Evolutionary conservation across 768 basidiomycete genomes (phyloP).

Genomic region (Amanita pseudoporphyria): DNA sequence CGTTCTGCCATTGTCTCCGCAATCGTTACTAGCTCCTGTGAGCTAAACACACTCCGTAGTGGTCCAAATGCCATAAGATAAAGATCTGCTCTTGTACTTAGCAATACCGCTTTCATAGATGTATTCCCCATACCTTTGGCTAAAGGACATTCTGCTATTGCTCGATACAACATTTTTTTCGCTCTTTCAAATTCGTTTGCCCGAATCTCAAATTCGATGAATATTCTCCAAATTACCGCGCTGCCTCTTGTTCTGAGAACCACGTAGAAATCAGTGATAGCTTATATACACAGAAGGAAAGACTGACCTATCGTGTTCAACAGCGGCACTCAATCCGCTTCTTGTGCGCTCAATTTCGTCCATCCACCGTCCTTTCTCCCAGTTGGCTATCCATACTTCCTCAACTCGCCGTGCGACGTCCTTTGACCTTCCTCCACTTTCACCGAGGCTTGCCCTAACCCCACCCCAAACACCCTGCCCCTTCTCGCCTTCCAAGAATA

Average conservation of each 20-base stretch:
- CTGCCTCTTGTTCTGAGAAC: slow-evolving; percentile 52
- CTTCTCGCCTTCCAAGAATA: slow-evolving; percentile 70
- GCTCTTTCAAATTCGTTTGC: slow-evolving; percentile 47
- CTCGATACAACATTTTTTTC: slow-evolving; percentile 66
- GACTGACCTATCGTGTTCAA: slow-evolving; percentile 55
- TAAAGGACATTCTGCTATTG: slow-evolving; percentile 65
- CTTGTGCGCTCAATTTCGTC: slow-evolving; percentile 64
- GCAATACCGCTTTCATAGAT: slow-evolving; percentile 1
- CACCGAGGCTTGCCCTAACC: slow-evolving; percentile 47
- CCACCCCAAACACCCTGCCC: slow-evolving; percentile 75
- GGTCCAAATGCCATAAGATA: slow-evolving; percentile 73
- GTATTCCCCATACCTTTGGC: slow-evolving; percentile 49
- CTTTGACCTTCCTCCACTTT: slow-evolving; percentile 38
- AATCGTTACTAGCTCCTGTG: slow-evolving; percentile 47
- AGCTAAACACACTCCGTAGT: slow-evolving; percentile 51
- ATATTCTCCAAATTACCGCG: slow-evolving; percentile 61
- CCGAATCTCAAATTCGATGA: slow-evolving; percentile 69
- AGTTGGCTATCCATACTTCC: slow-evolving; percentile 75
- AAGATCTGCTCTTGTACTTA: slow-evolving; percentile 34
- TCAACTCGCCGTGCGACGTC: slow-evolving; percentile 46
- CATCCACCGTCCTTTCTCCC: slow-evolving; percentile 67
- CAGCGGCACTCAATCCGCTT: slow-evolving; percentile 48
- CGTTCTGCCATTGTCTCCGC: slow-evolving; percentile 74
- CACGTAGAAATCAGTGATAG: slow-evolving; percentile 7
- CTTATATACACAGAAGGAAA: not conserved